Evolutionary conservation across 1,284 basidiomycete species (phyloP).

Genomic region (Malassezia pachydermatis): DNA sequence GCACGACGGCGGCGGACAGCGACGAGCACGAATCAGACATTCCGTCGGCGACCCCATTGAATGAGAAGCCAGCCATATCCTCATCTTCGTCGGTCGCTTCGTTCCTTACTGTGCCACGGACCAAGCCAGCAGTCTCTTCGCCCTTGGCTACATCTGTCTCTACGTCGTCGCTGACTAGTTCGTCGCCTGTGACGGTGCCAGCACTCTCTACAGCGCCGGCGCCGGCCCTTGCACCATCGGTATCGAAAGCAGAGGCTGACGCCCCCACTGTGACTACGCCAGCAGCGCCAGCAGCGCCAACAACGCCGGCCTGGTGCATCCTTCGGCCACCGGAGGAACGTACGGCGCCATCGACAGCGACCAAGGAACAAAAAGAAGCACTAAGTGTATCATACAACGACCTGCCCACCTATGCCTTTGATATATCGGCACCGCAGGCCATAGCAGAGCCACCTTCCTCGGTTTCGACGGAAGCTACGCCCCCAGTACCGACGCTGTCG

Average conservation of each 20-base stretch:
- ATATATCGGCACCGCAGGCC: neutral
- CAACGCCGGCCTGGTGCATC: constrained; percentile 3
- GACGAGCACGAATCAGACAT: too few species aligned
- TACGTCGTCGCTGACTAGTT: too few species aligned
- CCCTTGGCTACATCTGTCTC: too few species aligned
- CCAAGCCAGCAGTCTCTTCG: too few species aligned
- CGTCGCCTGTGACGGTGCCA: neutral
- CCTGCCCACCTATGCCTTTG: constrained; percentile 11
- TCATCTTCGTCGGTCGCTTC: neutral
- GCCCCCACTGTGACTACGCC: neutral
- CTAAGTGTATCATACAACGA: neutral
- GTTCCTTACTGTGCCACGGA: neutral
- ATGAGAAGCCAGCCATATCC: neutral
- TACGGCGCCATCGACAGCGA: neutral
- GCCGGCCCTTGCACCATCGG: neutral
- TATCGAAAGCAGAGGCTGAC: too few species aligned
- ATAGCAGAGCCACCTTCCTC: neutral
- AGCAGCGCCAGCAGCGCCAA: neutral
- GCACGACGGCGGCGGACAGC: neutral
- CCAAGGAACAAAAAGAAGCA: neutral
- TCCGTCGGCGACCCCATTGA: neutral
- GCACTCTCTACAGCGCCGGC: neutral
- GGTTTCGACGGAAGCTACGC: neutral
- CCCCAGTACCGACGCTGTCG: neutral
- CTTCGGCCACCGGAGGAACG: neutral